Conservation (phyloP, 2,329 filamentous ascomycete genomes). For the Rhinocladiella mackenziei region DNA sequence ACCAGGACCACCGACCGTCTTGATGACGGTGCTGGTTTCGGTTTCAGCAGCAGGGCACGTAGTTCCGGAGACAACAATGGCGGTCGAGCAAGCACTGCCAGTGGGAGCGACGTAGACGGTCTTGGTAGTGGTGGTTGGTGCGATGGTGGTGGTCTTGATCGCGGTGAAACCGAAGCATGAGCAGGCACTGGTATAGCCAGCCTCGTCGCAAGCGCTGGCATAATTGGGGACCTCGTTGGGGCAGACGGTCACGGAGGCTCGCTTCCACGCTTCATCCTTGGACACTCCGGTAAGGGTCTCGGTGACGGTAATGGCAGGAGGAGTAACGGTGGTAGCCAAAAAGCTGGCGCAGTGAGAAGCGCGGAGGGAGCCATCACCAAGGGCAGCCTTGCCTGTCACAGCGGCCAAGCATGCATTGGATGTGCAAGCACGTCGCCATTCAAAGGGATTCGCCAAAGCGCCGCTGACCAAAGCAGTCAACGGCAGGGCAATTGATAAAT, state of each 20-base stretch:
- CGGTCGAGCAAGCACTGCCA: slow-evolving; percentile 6
- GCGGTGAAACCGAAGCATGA: slow-evolving; percentile 22
- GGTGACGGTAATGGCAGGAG: slow-evolving; percentile 19
- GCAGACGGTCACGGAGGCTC: slow-evolving; percentile 26
- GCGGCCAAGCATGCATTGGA: slow-evolving; percentile 26
- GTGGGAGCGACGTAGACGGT: slow-evolving; percentile 27
- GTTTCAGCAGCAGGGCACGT: slow-evolving; percentile 17
- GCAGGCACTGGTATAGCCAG: slow-evolving; percentile 27
- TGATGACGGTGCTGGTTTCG: slow-evolving; percentile 6
- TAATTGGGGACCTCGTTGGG: slow-evolving; percentile 30
- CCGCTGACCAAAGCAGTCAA: slow-evolving; percentile 27
- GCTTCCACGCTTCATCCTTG: slow-evolving; percentile 19
- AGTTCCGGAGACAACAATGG: slow-evolving; percentile 8
- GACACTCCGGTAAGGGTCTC: slow-evolving; percentile 14
- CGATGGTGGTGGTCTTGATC: slow-evolving; percentile 27
- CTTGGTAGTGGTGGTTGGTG: slow-evolving; percentile 29
- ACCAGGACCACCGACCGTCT: slow-evolving; percentile 1
- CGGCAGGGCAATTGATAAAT: slow-evolving; percentile 23
- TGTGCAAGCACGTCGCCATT: slow-evolving; percentile 7
- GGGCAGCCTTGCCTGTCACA: slow-evolving; percentile 27
- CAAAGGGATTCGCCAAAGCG: slow-evolving; percentile 21
- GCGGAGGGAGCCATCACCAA: slow-evolving; percentile 25
- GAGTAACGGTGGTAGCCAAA: slow-evolving; percentile 22
- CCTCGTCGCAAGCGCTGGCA: slow-evolving; percentile 26
- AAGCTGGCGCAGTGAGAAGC: slow-evolving; percentile 27